Evolutionary conservation across 805 yeast genomes (phyloP).

Genomic region (Starmerella floris): DNA sequence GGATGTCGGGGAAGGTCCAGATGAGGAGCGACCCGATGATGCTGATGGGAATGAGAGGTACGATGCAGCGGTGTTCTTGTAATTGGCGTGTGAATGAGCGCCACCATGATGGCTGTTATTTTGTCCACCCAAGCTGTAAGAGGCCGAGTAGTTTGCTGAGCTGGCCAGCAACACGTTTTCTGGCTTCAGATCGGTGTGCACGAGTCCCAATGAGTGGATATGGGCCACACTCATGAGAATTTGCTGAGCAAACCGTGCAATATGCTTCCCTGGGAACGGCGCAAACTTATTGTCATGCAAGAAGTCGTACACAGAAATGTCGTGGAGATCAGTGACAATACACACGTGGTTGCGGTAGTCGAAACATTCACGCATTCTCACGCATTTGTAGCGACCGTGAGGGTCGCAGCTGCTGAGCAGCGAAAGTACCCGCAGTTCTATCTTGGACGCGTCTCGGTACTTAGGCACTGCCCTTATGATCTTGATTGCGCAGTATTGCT

Average conservation of each 20-base stretch:
- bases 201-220: conserved; percentile 74
- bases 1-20: background rate
- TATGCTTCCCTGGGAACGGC: conserved; percentile 90
- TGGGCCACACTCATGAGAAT: conserved; percentile 73
- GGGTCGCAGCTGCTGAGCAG: conserved; percentile 64
- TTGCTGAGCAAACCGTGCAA: conserved; percentile 79
- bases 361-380: conserved; percentile 76
- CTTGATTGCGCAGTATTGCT: conserved; percentile 70
- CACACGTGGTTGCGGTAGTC: conserved; percentile 91
- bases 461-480: conserved; percentile 85
- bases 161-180: conserved; percentile 63
- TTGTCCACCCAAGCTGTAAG: conserved; percentile 2
- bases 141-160: conserved; percentile 2
- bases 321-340: conserved; percentile 76
- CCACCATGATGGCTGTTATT: background rate
- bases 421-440: conserved; percentile 71
- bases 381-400: conserved; percentile 55
- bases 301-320: conserved; percentile 79
- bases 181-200: conserved; percentile 94
- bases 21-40: background rate
- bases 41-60: too few species aligned
- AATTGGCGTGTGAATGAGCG: background rate
- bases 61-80: background rate
- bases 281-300: conserved; percentile 68
- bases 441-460: conserved; percentile 89